Evolutionary conservation across 495 filamentous ascomycete species (phyloP), one percentile per base, ranked within the genome.

Genomic region (Neurospora hispaniola): DNA sequence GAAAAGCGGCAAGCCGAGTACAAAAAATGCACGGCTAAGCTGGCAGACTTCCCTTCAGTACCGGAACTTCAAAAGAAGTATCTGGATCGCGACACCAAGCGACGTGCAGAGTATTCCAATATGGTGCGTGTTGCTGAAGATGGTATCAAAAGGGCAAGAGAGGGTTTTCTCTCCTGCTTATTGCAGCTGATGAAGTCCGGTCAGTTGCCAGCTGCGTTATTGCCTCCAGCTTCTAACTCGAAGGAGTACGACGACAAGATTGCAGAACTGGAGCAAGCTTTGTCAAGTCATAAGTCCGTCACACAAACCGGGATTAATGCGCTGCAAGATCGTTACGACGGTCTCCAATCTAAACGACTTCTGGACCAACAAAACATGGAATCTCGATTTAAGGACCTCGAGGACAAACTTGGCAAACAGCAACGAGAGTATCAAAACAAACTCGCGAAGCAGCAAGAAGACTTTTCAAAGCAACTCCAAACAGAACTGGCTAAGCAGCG

Each of bases 1-100:
- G 68, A 43, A 6, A 44, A 71, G 20, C 75, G 78, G 54, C 68
- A 76, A 23, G 69, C 41, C 0, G 79, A 81, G 40, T 78, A 78
- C 69, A 69, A 80, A 6, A 78, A 69, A 39, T 70, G 76, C 0
- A 73, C 46, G 59, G 43, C 59, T 1, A 80, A 77, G 41, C 74
- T 76, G 71, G 73, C 73, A n/a, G 78, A 79, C 5, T 80, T 81
- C 35, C 77, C 79, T 14, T 79, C 78, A 6, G 27, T 80, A 0
- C 74, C 77, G 0, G 80, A 82, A 46, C 68, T 82, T 8, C 78
- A 79, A 39, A 78, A 75, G 12, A 75, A 74, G 70, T 72, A 9
- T 27, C 18, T 66, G 27, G 54, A 66, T 66, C 23, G 54, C 54
- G 54, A 31, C 27, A 4, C 27, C 31, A 66, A 66, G 27, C 23